These are phyloP conservation scores for Trapa incisa DNA, from an alignment of 345 rosid genomes.

Conservation along the genomic window DNA sequence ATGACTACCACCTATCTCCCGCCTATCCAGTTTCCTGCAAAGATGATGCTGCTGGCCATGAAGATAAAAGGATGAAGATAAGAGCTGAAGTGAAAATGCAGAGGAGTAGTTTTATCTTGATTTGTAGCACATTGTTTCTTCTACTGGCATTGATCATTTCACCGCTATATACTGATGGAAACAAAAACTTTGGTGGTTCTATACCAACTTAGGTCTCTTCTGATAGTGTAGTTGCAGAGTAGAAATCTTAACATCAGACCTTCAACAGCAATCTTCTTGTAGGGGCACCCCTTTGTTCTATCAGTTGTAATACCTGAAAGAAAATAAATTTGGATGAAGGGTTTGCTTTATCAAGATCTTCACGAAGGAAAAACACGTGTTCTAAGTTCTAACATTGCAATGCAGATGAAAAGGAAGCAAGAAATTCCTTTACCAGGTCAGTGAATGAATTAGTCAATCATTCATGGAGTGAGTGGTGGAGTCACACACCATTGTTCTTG, in stretches of 20 bases:
- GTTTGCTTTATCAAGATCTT: too few species aligned
- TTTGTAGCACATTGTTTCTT: conserved; percentile 24
- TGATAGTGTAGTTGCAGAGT: not conserved
- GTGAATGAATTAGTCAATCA: too few species aligned
- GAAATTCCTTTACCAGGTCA: too few species aligned
- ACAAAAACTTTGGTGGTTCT: conserved; percentile 10
- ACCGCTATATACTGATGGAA: too few species aligned
- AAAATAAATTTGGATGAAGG: too few species aligned
- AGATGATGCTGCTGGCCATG: not conserved
- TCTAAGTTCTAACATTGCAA: too few species aligned
- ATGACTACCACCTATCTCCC: conserved; percentile 27
- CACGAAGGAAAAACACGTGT: too few species aligned
- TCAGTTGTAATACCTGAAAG: not conserved
- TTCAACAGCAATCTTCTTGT: not conserved
- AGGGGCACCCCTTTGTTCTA: not conserved
- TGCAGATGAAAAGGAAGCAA: too few species aligned
- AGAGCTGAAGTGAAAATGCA: conserved; percentile 9
- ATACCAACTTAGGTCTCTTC: conserved; percentile 45
- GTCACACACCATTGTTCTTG: too few species aligned
- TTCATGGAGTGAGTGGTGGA: too few species aligned
- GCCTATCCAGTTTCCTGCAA: conserved; percentile 35
- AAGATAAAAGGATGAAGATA: conserved; percentile 14
- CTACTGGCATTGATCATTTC: conserved; percentile 15
- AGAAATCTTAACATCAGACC: not conserved
- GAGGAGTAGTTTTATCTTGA: conserved; percentile 19